A percentile compares a stretch with the other conserved stretches of the same genome.
Evolutionary conservation across 768 basidiomycete species (phyloP).

Genomic region (Termitomyces sp.): DNA sequence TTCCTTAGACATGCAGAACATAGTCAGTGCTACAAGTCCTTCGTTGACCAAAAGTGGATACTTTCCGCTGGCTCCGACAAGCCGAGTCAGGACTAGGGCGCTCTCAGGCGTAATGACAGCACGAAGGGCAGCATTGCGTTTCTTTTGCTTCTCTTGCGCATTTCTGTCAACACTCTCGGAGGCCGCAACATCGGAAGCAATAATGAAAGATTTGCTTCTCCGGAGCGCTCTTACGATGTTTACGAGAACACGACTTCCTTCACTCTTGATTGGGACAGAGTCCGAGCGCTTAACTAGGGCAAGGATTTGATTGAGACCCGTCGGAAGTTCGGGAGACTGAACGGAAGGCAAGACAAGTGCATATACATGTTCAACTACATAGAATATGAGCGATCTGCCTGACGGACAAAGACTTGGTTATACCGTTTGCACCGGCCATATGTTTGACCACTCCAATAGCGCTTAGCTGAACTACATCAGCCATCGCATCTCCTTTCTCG

Average conservation of each 20-base stretch:
- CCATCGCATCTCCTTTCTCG: constrained; percentile 68
- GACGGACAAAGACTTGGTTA: constrained; percentile 15
- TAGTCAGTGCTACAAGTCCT: constrained; percentile 74
- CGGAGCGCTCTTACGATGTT: constrained; percentile 80
- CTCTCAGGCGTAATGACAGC: constrained; percentile 46
- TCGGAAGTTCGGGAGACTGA: constrained; percentile 23
- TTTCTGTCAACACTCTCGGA: constrained; percentile 23
- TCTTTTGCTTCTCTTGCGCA: constrained; percentile 36
- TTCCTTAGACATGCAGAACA: constrained; percentile 59
- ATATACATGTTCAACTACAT: constrained; percentile 38
- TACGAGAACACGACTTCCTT: constrained; percentile 84
- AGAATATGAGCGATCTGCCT: neutral
- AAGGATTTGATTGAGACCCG: constrained; percentile 64
- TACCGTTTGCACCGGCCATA: constrained; percentile 73
- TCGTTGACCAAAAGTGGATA: constrained; percentile 88
- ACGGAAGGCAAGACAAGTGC: constrained; percentile 44
- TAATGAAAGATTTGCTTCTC: constrained; percentile 38
- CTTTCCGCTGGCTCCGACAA: constrained; percentile 71
- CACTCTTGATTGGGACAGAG: constrained; percentile 77
- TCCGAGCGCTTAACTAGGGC: constrained; percentile 75
- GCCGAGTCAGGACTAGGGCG: constrained; percentile 56
- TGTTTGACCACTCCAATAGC: constrained; percentile 89
- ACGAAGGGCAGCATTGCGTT: constrained; percentile 47
- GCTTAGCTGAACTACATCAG: constrained; percentile 80
- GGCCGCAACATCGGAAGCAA: constrained; percentile 15